These are phyloP conservation scores for Diaporthe capsici DNA, from an alignment of 2,329 filamentous ascomycete genomes.

Conservation along the genomic window DNA sequence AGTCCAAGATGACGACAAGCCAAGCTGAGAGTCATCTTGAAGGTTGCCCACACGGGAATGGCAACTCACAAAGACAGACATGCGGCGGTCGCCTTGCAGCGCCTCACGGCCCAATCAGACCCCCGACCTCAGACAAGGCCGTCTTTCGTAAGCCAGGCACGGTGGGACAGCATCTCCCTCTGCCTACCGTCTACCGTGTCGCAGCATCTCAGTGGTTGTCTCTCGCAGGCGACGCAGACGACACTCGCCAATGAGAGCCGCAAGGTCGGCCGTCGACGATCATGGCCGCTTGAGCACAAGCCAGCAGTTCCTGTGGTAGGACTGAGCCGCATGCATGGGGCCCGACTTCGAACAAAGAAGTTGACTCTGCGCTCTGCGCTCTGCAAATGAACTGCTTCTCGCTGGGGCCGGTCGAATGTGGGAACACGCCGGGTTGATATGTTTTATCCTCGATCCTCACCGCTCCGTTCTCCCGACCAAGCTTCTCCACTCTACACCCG, in stretches of 20 bases:
- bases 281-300: slow-evolving; percentile 37
- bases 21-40: slow-evolving; percentile 5
- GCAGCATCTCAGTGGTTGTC: slow-evolving; percentile 39
- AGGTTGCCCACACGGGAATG: slow-evolving; percentile 16
- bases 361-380: slow-evolving; percentile 16
- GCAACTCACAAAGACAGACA: slow-evolving; percentile 22
- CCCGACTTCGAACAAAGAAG: slow-evolving; percentile 19
- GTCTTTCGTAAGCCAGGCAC: slow-evolving; percentile 25
- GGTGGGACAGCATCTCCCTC: slow-evolving; percentile 32
- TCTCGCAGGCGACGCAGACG: background rate
- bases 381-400: slow-evolving; percentile 7
- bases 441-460: slow-evolving; percentile 36
- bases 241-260: slow-evolving; percentile 40
- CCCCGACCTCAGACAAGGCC: background rate
- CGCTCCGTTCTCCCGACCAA: slow-evolving; percentile 36
- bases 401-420: slow-evolving; percentile 29
- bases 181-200: slow-evolving; percentile 4
- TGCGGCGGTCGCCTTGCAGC: slow-evolving; percentile 16
- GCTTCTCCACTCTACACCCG: slow-evolving; percentile 38
- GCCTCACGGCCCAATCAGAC: slow-evolving; percentile 31
- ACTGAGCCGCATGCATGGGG: slow-evolving; percentile 39
- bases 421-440: slow-evolving; percentile 40
- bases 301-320: slow-evolving; percentile 40
- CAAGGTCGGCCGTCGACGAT: slow-evolving; percentile 16
- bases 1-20: background rate